These are phyloP conservation scores for Seminavis robusta DNA, from an alignment of 108 stramenopile genomes.

Conservation along the genomic window DNA sequence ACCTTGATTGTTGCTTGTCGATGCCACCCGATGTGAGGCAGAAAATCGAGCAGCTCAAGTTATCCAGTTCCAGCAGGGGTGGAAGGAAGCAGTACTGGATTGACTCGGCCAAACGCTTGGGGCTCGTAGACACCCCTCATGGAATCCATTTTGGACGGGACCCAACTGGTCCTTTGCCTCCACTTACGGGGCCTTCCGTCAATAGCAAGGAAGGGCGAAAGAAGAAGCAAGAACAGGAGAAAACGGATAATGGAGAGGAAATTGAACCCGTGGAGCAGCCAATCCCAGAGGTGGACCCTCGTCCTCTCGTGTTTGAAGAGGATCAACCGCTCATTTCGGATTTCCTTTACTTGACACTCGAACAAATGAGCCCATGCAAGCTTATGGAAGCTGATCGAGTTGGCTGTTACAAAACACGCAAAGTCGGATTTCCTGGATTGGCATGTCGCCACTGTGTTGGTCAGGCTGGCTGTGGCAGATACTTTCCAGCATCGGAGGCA, in stretches of 20 bases:
- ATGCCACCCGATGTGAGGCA: slow-evolving; percentile 59
- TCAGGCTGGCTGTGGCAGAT: slow-evolving; percentile 82
- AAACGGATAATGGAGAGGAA: slow-evolving; percentile 14
- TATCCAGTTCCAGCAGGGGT: slow-evolving; percentile 71
- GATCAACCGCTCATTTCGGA: slow-evolving; percentile 69
- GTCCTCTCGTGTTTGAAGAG: slow-evolving; percentile 65
- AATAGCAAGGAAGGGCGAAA: slow-evolving; percentile 42
- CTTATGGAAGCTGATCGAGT: slow-evolving; percentile 68
- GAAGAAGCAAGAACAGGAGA: slow-evolving; percentile 32
- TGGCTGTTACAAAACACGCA: slow-evolving; percentile 70
- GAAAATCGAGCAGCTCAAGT: slow-evolving; percentile 58
- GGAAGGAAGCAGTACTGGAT: slow-evolving; percentile 90
- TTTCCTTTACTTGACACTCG: slow-evolving; percentile 74
- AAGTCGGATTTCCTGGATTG: slow-evolving; percentile 78
- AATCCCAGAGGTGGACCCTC: slow-evolving; percentile 35
- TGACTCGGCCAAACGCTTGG: slow-evolving; percentile 78
- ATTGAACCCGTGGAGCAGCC: slow-evolving; percentile 14
- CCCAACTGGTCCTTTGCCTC: slow-evolving; percentile 65
- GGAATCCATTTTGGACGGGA: slow-evolving; percentile 83
- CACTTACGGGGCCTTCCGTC: slow-evolving; percentile 46
- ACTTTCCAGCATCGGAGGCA: slow-evolving; percentile 83
- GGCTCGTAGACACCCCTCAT: slow-evolving; percentile 70
- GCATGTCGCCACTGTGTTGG: slow-evolving; percentile 86
- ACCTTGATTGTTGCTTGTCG: slow-evolving; percentile 63
- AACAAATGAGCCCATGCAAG: slow-evolving; percentile 82